Conservation (phyloP, 805 yeast species). For the Peterozyma toletana region DNA sequence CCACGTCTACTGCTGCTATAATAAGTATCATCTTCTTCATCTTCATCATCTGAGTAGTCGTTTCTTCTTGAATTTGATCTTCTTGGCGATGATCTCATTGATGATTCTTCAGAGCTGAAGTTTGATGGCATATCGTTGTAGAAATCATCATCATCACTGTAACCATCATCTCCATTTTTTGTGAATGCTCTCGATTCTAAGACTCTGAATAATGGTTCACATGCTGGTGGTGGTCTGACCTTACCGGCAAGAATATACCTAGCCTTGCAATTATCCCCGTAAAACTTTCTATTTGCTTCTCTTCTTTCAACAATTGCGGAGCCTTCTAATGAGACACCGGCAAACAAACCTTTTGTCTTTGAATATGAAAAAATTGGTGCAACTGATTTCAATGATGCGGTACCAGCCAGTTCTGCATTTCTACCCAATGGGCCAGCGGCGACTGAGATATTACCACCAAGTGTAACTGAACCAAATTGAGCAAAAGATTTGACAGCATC, state of each 20-base stretch:
- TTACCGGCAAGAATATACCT: constrained; percentile 75
- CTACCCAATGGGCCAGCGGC: constrained; percentile 98
- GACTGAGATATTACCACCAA: constrained; percentile 91
- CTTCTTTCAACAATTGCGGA: constrained; percentile 95
- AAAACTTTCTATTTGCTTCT: constrained; percentile 93
- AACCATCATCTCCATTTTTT: constrained; percentile 40
- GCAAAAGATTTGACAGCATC: constrained; percentile 93
- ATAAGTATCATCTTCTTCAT: constrained; percentile 23
- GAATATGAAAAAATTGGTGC: constrained; percentile 92
- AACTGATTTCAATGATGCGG: constrained; percentile 80
- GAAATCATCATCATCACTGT: constrained; percentile 53
- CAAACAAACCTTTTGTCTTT: constrained; percentile 92
- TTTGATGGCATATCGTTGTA: constrained; percentile 70
- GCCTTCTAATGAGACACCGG: constrained; percentile 96
- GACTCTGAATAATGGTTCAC: constrained; percentile 80
- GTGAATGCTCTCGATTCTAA: constrained; percentile 81
- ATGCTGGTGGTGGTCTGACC: constrained; percentile 89
- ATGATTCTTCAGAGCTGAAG: constrained; percentile 52
- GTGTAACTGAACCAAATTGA: constrained; percentile 86
- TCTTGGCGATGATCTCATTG: constrained; percentile 18
- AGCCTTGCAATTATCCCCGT: constrained; percentile 87
- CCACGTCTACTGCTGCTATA: constrained; percentile 12
- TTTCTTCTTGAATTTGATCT: constrained; percentile 17
- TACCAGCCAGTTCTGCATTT: constrained; percentile 95
- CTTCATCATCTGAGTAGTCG: constrained; percentile 18